A percentile compares a stretch with the other conserved stretches of the same genome.
Evolutionary conservation across 768 basidiomycete genomes (phyloP).

Genomic region (Kwoniella bestiolae): DNA sequence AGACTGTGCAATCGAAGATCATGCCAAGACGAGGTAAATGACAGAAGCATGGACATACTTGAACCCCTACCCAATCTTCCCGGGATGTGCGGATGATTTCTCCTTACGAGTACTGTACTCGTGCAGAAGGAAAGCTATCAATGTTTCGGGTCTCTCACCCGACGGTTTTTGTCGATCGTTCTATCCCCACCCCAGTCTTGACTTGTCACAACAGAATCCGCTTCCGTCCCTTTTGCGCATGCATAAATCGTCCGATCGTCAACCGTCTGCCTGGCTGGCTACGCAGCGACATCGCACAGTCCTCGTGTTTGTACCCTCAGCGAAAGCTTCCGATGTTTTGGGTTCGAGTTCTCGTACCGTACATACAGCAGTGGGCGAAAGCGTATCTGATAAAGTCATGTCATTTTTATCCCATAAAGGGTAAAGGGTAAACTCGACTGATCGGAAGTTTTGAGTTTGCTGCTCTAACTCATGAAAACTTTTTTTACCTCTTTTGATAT

Average conservation of each 20-base stretch:
- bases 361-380: not conserved
- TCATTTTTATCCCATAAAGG: not conserved
- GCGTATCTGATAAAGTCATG: slow-evolving; percentile 15
- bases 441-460: too few relatives aligned
- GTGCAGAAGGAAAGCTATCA: not conserved
- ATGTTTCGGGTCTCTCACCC: not conserved
- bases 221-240: not conserved
- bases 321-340: not conserved
- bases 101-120: too few relatives aligned
- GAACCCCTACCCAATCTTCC: not conserved
- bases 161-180: not conserved
- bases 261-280: too few relatives aligned
- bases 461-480: too few relatives aligned
- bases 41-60: not conserved
- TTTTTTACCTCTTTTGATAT: too few relatives aligned
- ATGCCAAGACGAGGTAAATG: not conserved
- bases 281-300: too few relatives aligned
- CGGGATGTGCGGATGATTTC: not conserved
- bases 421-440: not conserved
- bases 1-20: not conserved
- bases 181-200: not conserved
- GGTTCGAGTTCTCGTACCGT: too few relatives aligned
- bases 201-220: too few relatives aligned
- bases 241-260: not conserved
- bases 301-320: too few relatives aligned